These are phyloP conservation scores for Ceratocystis cubensis DNA, from an alignment of 2,329 filamentous ascomycete species.

Conservation along the genomic window DNA sequence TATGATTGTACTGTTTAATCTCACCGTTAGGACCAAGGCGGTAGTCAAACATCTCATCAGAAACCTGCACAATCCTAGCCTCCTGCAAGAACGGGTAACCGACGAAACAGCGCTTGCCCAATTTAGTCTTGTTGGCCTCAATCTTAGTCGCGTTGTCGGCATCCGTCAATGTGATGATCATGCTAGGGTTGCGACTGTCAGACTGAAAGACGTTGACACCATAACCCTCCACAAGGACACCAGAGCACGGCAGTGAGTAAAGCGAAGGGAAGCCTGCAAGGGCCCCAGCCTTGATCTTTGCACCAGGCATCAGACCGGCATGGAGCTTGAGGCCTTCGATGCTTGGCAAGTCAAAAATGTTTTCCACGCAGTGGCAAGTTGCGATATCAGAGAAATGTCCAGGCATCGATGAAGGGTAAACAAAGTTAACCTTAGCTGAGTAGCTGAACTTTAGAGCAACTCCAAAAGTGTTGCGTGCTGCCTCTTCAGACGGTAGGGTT, in stretches of 20 bases:
- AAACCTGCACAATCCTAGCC: constrained; percentile 76
- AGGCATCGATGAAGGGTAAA: constrained; percentile 75
- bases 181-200: constrained; percentile 91
- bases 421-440: constrained; percentile 60
- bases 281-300: constrained; percentile 68
- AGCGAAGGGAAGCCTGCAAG: constrained; percentile 87
- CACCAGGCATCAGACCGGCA: constrained; percentile 71
- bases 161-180: constrained; percentile 74
- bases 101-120: constrained; percentile 78
- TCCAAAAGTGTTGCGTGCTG: constrained; percentile 75
- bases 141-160: constrained; percentile 58
- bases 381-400: constrained; percentile 83
- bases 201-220: constrained; percentile 91
- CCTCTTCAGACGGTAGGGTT: constrained; percentile 64
- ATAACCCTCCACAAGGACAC: constrained; percentile 57
- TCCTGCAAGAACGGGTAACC: constrained; percentile 94
- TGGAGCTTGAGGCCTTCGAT: constrained; percentile 81
- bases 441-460: constrained; percentile 90
- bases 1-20: constrained; percentile 57
- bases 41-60: constrained; percentile 89
- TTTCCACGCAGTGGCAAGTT: constrained; percentile 83
- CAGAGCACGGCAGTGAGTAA: constrained; percentile 72
- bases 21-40: constrained; percentile 53
- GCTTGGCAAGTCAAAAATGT: constrained; percentile 87
- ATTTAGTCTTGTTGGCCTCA: constrained; percentile 60